These are phyloP conservation scores for Ceriops decandra DNA, from an alignment of 345 rosid genomes.

Conservation along the genomic window DNA sequence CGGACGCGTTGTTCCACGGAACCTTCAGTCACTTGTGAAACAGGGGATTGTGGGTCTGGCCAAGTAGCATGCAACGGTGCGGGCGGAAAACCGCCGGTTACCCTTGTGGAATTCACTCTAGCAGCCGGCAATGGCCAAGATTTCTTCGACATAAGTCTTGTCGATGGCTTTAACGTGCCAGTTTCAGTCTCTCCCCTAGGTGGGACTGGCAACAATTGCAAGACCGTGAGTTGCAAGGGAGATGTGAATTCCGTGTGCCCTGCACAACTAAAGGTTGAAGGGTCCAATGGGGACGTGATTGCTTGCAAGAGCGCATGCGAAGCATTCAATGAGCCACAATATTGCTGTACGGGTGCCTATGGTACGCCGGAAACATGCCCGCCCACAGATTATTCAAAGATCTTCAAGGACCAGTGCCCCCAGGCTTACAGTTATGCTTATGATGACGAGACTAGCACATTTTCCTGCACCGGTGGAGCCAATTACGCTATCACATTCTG, in stretches of 20 bases:
- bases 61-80: constrained; percentile 37
- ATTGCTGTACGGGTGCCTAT: constrained; percentile 44
- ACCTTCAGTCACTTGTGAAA: constrained; percentile 30
- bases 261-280: constrained; percentile 27
- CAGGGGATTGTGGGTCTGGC: constrained; percentile 54
- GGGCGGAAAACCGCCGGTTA: constrained; percentile 28
- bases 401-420: constrained; percentile 51
- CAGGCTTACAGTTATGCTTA: constrained; percentile 56
- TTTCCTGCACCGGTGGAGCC: constrained; percentile 38
- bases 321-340: constrained; percentile 23
- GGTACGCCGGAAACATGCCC: constrained; percentile 30
- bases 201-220: constrained; percentile 16
- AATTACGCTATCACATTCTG: constrained; percentile 45
- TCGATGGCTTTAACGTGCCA: constrained; percentile 43
- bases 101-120: constrained; percentile 42
- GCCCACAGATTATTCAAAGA: constrained; percentile 37
- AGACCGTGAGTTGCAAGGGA: constrained; percentile 20
- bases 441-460: constrained; percentile 38
- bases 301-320: constrained; percentile 50
- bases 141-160: constrained; percentile 44
- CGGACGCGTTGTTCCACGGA: constrained; percentile 39
- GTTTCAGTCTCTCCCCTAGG: constrained; percentile 35
- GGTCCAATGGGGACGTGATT: constrained; percentile 18
- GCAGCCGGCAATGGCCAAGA: constrained; percentile 24
- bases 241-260: constrained; percentile 48